Evolutionary conservation across 1,284 basidiomycete species (phyloP), one percentile per base, ranked within the genome.

Genomic region (Pisolithus thermaeus): DNA sequence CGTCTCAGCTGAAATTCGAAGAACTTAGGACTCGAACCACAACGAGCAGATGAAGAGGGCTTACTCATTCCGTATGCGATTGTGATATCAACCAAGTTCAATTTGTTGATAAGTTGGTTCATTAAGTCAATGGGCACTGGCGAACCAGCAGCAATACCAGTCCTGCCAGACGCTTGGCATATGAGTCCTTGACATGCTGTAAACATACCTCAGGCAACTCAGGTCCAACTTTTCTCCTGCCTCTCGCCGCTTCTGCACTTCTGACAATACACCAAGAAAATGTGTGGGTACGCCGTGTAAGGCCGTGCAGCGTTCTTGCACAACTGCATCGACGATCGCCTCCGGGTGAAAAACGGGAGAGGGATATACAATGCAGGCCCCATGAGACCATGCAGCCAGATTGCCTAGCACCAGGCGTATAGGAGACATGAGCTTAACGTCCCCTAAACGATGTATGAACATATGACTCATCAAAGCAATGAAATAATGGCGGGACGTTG

Each of bases 231-330:
- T 59, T 50, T 79, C 71, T 0, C 81, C 79, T 6, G 56, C 70
- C 1, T 71, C 64, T 41, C 70, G 70, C 42, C 84, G 69, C 49
- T 72, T 75, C 53, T 83, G 78, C 3, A 90, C 72, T 63, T 88
- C 86, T 0, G 77, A 67, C 18, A 92, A 71, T 1, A 91, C 77
- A 4, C 83, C 87, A 4, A 90, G 73, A 66, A 92, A 92, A 63
- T 92, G 90, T 0, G 90, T 90, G 0, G 90, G 90, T 2, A 92
- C 90, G 7, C 90, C 90, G 59, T 92, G 88, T 47, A 92, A 69
- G 0, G 85, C 87, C 0, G 89, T 91, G 53, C 87, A 90, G 51
- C 71, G 71, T 59, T 91, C 87, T 32, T 76, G 71, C 7, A 75
- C 66, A 14, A 91, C 68, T 0, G 89, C 78, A 51, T 89, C 78